These are phyloP conservation scores for Diversispora eburnea DNA, from an alignment of 192 early-diverging fungal species.

Conservation along the genomic window DNA sequence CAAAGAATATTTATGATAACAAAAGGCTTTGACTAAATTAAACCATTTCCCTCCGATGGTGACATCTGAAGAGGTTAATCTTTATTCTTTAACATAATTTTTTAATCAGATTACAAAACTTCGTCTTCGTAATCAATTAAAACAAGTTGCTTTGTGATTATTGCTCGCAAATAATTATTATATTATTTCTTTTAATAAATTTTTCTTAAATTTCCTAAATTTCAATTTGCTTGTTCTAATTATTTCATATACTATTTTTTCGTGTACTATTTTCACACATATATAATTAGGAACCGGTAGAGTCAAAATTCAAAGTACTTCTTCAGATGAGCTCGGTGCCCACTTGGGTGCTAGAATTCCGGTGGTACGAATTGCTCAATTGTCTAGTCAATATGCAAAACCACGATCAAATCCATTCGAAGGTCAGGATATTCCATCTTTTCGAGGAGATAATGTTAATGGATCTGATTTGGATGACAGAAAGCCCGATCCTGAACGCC, in stretches of 20 bases:
- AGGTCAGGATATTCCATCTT: conserved; percentile 80
- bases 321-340: conserved; percentile 97
- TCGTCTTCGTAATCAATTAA: conserved; percentile 79
- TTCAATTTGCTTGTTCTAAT: too few species aligned
- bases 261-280: not conserved
- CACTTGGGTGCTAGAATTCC: conserved; percentile 88
- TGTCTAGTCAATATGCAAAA: conserved; percentile 99
- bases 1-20: conserved; percentile 59
- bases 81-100: not conserved
- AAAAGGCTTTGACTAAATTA: conserved; percentile 72
- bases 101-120: conserved; percentile 66
- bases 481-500: conserved; percentile 86
- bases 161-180: conserved; percentile 68
- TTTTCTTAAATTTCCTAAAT: too few species aligned
- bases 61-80: conserved; percentile 63
- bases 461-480: conserved; percentile 83
- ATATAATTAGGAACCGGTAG: conserved; percentile 67
- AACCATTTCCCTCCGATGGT: conserved; percentile 85
- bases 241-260: too few species aligned
- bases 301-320: conserved; percentile 93
- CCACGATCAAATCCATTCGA: conserved; percentile 91
- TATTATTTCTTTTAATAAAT: too few species aligned
- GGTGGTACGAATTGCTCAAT: conserved; percentile 93
- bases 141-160: conserved; percentile 96
- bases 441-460: conserved; percentile 98